Percentiles rank a stretch among this genome's conserved stretches.
Evolutionary conservation across 371 early-diverging fungal genomes (phyloP).

Genomic region (Smittium culicis): DNA sequence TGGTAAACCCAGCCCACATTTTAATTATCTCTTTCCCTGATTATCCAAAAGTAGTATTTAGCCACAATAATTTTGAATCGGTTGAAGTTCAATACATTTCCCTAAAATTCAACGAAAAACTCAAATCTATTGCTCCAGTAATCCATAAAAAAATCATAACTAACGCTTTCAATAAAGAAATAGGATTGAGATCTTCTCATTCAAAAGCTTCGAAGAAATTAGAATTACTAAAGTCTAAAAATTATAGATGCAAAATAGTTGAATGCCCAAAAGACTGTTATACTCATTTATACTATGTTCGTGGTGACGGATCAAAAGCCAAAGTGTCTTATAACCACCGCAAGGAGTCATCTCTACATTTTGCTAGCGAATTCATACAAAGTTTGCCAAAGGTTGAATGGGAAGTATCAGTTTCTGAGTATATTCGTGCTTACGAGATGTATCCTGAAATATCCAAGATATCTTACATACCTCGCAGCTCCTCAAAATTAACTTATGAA

Average conservation of each 20-base stretch:
- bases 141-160: neutral
- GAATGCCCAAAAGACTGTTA: neutral
- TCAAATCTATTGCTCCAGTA: neutral
- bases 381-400: neutral
- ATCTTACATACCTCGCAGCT: neutral
- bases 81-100: neutral
- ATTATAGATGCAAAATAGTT: neutral
- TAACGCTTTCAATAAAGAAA: neutral
- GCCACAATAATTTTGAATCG: neutral
- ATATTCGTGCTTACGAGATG: neutral
- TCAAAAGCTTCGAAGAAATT: neutral
- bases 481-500: neutral
- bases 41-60: neutral
- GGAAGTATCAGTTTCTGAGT: constrained; percentile 11
- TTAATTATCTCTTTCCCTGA: constrained; percentile 8
- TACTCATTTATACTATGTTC: neutral
- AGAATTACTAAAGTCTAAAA: neutral
- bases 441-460: neutral
- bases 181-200: neutral
- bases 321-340: neutral
- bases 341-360: neutral
- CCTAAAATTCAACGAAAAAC: neutral
- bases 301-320: neutral
- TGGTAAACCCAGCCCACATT: constrained; percentile 4
- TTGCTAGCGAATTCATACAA: neutral